Conservation (phyloP, 306 rosid species). For the Gleditsia sinensis region DNA sequence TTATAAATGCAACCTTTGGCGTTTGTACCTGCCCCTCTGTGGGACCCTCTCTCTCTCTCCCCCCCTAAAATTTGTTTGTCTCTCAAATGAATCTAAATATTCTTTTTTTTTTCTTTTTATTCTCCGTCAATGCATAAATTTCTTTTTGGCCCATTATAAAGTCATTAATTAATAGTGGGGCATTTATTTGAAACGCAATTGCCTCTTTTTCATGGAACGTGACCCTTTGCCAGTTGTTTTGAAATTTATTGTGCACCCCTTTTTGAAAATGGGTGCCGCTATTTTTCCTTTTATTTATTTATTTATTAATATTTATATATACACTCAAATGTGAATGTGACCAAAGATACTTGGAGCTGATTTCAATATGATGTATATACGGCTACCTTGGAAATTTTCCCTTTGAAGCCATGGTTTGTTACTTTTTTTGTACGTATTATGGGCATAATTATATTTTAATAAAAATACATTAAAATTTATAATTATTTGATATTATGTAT, state of each 20-base stretch:
- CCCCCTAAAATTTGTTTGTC: conserved; percentile 1
- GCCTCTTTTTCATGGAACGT: too few species aligned
- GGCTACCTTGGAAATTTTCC: conserved; percentile 16
- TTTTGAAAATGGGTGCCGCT: too few species aligned
- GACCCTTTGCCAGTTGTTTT: too few species aligned
- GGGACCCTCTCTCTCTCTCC: too few species aligned
- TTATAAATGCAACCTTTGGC: conserved; percentile 56
- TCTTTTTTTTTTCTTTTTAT: too few species aligned
- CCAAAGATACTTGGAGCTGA: conserved; percentile 26
- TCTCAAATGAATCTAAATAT: conserved; percentile 37
- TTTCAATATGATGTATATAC: conserved; percentile 33
- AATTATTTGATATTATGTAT: too few species aligned
- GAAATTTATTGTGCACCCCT: too few species aligned
- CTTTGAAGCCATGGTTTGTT: neutral
- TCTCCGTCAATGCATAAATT: conserved; percentile 11
- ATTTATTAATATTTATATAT: neutral
- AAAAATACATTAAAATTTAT: neutral
- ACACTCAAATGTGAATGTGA: conserved; percentile 5
- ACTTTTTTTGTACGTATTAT: neutral
- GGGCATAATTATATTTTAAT: too few species aligned
- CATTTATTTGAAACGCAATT: too few species aligned
- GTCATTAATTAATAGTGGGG: too few species aligned
- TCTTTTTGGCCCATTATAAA: too few species aligned
- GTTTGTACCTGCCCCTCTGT: conserved; percentile 41
- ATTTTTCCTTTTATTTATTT: neutral